Evolutionary conservation across 805 yeast genomes (phyloP).

Genomic region (Yarrowia bubula): DNA sequence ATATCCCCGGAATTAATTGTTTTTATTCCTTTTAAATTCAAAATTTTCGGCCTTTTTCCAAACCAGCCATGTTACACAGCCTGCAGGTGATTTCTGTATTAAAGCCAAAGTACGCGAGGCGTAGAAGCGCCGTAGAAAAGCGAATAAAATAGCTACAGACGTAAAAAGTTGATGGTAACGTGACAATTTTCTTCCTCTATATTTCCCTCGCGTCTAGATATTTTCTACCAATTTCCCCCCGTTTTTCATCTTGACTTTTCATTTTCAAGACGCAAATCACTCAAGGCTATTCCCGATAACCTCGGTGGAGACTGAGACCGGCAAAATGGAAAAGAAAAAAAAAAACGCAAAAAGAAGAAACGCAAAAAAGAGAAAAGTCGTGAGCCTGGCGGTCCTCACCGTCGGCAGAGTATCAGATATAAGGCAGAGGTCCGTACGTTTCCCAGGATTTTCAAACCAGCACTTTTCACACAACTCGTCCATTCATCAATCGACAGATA

Average conservation of each 20-base stretch:
- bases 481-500: not conserved
- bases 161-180: not conserved
- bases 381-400: not conserved
- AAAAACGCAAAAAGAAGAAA: not conserved
- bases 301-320: conserved; percentile 9
- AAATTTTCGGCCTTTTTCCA: not conserved
- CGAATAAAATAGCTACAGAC: not conserved
- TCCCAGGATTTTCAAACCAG: not conserved
- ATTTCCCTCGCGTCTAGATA: no score
- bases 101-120: not conserved
- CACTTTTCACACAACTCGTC: not conserved
- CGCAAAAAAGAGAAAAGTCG: not conserved
- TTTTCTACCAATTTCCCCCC: no score
- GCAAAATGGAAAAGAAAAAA: not conserved
- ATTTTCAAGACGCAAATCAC: not conserved
- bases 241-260: not conserved
- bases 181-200: no score
- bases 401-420: not conserved
- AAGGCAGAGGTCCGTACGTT: not conserved
- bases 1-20: not conserved
- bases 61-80: not conserved
- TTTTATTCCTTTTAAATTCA: not conserved
- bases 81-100: not conserved
- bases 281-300: not conserved
- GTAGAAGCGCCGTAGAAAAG: not conserved